Evolutionary conservation across 805 yeast species (phyloP), one percentile per base, ranked within the genome.

Genomic region (Ogataea trehaloabstinens): DNA sequence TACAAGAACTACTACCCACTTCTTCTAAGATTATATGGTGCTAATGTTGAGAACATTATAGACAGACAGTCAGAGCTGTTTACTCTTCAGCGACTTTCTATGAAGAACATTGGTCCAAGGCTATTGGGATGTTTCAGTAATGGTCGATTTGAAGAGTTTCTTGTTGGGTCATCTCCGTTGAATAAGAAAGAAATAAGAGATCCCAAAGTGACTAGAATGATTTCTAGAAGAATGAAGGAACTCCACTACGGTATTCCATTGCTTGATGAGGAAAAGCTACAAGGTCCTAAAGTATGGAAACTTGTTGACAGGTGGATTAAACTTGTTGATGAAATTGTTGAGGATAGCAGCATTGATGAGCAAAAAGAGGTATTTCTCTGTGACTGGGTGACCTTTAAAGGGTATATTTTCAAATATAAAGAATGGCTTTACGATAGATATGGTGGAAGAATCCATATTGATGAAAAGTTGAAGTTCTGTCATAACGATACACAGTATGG

Each of bases 401-500:
- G 52, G 3, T 55, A 69, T n/a, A 62, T 85, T 6, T 52, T 53
- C 2, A 60, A 55, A 34, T 91, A 90, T 61, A 70, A 71, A 38
- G 59, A 67, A 5, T 87, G 90, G 89, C 63, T 93, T 15, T 70
- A 68, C 25, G 51, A 51, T 5, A 65, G 73, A 44, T 78, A 82
- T 51, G 73, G 73, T 19, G 62, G 61, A 16, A 44, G 38, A 16
- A 63, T 60, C 7, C 59, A 58, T 16, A 60, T 79, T 25, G 63
- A 68, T 34, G 66, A 70, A 11, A 68, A 72, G 38, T 68, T 85
- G 44, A 88, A 78, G 11, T 93, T 93, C 57, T 88, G 96, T 52
- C 99, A 93, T 63, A 93, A 93, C 56, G 99, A 91, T 62, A 85
- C 98, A 1, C 99, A 93, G 61, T 91, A 93, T 59, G 99, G 99